Conservation (phyloP, 2,329 filamentous ascomycete genomes). For the Xylariaceae sp. region DNA sequence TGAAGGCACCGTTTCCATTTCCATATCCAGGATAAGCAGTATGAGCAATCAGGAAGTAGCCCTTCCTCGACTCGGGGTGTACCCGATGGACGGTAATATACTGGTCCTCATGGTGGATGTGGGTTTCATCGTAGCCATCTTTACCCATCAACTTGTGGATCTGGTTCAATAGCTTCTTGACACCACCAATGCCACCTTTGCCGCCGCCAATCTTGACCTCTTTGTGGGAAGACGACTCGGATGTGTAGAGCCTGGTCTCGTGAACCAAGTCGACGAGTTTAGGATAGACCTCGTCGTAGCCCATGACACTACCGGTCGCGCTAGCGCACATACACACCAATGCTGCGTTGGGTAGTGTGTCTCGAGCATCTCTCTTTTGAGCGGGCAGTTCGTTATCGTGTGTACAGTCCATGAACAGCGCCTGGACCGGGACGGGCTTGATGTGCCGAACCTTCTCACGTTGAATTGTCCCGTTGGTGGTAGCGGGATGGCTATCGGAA, state of each 20-base stretch:
- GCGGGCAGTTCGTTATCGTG: slow-evolving; percentile 97
- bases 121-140: slow-evolving; percentile 89
- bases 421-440: slow-evolving; percentile 82
- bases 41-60: slow-evolving; percentile 92
- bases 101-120: slow-evolving; percentile 93
- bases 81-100: slow-evolving; percentile 96
- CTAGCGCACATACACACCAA: slow-evolving; percentile 95
- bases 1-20: slow-evolving; percentile 74
- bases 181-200: slow-evolving; percentile 78
- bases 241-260: slow-evolving; percentile 79
- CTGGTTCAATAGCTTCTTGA: slow-evolving; percentile 90
- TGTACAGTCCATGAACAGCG: slow-evolving; percentile 98
- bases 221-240: slow-evolving; percentile 59
- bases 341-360: slow-evolving; percentile 90
- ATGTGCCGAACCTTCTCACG: slow-evolving; percentile 72
- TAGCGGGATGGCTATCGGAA: slow-evolving; percentile 28
- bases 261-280: slow-evolving; percentile 88
- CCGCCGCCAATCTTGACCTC: slow-evolving; percentile 61
- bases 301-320: slow-evolving; percentile 93
- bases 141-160: slow-evolving; percentile 95
- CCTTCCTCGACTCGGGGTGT: slow-evolving; percentile 85
- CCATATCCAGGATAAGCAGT: slow-evolving; percentile 92
- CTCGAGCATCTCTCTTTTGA: slow-evolving; percentile 88
- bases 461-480: slow-evolving; percentile 34
- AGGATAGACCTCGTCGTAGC: slow-evolving; percentile 95